Evolutionary conservation across 2,329 filamentous ascomycete species (phyloP).

Genomic region (Ascocoryne sarcoides): DNA sequence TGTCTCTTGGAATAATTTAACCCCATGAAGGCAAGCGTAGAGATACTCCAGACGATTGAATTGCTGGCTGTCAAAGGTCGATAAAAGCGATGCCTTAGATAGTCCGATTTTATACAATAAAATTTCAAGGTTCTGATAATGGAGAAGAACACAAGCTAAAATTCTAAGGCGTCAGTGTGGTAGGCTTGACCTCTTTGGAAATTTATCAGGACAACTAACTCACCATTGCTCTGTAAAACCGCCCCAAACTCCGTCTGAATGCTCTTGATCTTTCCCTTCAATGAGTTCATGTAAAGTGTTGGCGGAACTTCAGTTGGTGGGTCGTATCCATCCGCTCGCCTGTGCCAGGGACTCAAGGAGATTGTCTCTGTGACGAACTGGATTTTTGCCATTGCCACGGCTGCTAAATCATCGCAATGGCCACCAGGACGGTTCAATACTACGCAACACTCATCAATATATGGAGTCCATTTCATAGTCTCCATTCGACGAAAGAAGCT

Average conservation of each 20-base stretch:
- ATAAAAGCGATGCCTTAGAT: slow-evolving; percentile 5
- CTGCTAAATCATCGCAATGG: slow-evolving; percentile 5
- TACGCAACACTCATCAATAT: slow-evolving; percentile 14
- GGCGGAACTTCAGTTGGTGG: background rate
- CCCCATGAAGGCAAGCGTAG: slow-evolving; percentile 10
- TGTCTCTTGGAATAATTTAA: slow-evolving; percentile 11
- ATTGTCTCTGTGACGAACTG: slow-evolving; percentile 7
- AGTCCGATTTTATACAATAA: slow-evolving; percentile 13
- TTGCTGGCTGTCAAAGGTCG: slow-evolving; percentile 1
- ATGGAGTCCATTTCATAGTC: slow-evolving; percentile 6
- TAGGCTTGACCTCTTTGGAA: background rate
- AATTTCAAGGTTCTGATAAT: slow-evolving; percentile 6
- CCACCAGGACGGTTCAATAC: slow-evolving; percentile 1
- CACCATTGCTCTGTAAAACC: slow-evolving; percentile 8
- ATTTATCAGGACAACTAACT: background rate
- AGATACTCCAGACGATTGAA: slow-evolving; percentile 15
- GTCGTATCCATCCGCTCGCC: background rate
- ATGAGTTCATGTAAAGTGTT: background rate
- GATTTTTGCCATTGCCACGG: slow-evolving; percentile 7
- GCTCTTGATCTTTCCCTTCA: slow-evolving; percentile 7
- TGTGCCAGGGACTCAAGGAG: background rate
- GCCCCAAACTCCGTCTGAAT: slow-evolving; percentile 2
- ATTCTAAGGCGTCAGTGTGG: background rate
- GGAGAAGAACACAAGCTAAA: slow-evolving; percentile 3
- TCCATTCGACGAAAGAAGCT: slow-evolving; percentile 17